Evolutionary conservation across 176 grass and related monocot genomes (phyloP), one percentile per base, ranked within the genome.

Genomic region (Oryza nivara): DNA sequence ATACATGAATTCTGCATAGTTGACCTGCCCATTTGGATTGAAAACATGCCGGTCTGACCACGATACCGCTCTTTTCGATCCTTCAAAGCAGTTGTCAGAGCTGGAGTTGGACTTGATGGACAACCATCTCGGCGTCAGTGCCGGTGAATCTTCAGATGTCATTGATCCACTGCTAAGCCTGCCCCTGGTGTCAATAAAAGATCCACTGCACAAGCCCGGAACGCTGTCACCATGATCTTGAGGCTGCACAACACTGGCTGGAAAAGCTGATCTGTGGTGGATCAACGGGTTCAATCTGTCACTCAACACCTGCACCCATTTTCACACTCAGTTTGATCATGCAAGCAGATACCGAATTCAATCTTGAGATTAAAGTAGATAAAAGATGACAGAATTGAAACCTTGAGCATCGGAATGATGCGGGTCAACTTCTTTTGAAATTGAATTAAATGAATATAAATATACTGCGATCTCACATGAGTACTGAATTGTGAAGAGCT

Each of bases 91-190:
- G 79, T 77, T 87, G 10, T 83, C 84, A 1, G 75, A 44, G 80
- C 75, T 86, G 84, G 61, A 74, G 49, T 67, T 75, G 74, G 84
- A 86, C 69, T 64, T 87, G 40, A 86, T 65, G 75, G 88, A 87
- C 49, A 85, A 15, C 88, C 68, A 48, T 43, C 80, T 90, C 1
- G 89, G 84, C 9, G 80, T 90, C 38, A 74, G 38, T 5, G 41
- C 72, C 0, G 65, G 72, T 40, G 89, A 87, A 69, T 90, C 89
- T 17, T 90, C 84, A 1, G 84, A 90, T 14, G 84, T 90, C 9
- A 79, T 43, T 6, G 89, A 90, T 14, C 86, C 84, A 34, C 79
- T 87, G 73, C 72, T 77, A 43, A 82, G 75, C 22, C 14, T 68
- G 65, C 47, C 68, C 36, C 67, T 72, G 26, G 64, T 87, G 25